phyloP scores from a whole-genome alignment of 2,329 filamentous ascomycete genomes.

The Dactylellina drechsleri region DNA sequence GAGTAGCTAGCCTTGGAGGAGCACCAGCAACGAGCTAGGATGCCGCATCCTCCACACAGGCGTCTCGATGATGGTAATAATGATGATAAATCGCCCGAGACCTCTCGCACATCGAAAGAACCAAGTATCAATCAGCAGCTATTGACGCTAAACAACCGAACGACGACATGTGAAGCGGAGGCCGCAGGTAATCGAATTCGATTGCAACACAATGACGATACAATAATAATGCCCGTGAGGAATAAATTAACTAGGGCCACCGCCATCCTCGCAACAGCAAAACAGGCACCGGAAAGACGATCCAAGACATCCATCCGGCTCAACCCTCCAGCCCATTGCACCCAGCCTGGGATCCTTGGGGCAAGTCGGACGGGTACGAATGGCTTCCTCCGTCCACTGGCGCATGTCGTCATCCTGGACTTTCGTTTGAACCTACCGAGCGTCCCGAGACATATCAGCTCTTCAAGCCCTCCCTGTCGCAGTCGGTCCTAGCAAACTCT shows the following conservation, averaged over 20 bases:
- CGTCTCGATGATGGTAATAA: not conserved
- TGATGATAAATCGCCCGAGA: not conserved
- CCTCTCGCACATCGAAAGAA: conserved; percentile 8
- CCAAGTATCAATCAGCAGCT: conserved; percentile 9
- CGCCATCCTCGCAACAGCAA: conserved; percentile 2
- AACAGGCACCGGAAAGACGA: conserved; percentile 21
- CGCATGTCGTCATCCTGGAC: conserved; percentile 29
- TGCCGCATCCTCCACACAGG: conserved; percentile 6
- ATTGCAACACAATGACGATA: conserved; percentile 45
- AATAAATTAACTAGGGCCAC: not conserved
- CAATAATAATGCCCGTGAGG: conserved; percentile 9
- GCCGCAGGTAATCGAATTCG: not conserved
- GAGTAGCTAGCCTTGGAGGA: conserved; percentile 1
- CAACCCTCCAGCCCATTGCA: no score
- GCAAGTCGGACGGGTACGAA: not conserved
- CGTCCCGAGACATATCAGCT: conserved; percentile 32
- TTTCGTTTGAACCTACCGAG: conserved; percentile 28
- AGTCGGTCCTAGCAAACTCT: conserved; percentile 23
- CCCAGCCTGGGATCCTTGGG: not conserved
- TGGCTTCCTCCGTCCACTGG: not conserved
- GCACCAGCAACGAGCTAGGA: conserved; percentile 12
- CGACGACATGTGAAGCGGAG: conserved; percentile 38
- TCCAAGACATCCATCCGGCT: conserved; percentile 13
- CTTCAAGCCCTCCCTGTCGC: conserved; percentile 1
- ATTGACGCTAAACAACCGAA: not conserved